Conservation (phyloP, 495 filamentous ascomycete species). For the Apiosordaria backusii region DNA sequence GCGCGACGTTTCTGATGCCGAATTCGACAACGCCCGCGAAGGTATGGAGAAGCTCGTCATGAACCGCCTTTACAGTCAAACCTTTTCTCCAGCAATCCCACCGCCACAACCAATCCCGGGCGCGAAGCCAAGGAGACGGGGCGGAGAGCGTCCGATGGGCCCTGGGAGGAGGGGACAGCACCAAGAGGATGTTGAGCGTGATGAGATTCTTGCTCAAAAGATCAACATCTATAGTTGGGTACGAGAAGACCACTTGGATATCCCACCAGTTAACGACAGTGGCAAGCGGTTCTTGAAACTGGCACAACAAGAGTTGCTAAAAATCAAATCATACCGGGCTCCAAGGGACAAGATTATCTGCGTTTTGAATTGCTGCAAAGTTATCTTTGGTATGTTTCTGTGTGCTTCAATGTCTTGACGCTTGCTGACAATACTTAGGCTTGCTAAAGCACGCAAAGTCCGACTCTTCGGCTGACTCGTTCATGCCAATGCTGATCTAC, state of each 20-base stretch:
- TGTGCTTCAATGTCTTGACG: background rate
- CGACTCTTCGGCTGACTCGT: slow-evolving; percentile 93
- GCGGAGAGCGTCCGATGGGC: slow-evolving; percentile 65
- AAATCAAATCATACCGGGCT: slow-evolving; percentile 93
- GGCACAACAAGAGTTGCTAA: slow-evolving; percentile 91
- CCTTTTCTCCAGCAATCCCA: slow-evolving; percentile 91
- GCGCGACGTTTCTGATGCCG: slow-evolving; percentile 90
- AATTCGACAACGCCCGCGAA: slow-evolving; percentile 97
- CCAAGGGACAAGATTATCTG: slow-evolving; percentile 98
- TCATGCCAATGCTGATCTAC: slow-evolving; percentile 93
- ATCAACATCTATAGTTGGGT: slow-evolving; percentile 97
- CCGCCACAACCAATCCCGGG: slow-evolving; percentile 69
- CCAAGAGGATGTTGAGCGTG: slow-evolving; percentile 96
- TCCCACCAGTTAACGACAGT: slow-evolving; percentile 76
- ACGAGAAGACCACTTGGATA: slow-evolving; percentile 89
- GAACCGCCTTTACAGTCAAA: slow-evolving; percentile 95
- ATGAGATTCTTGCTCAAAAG: slow-evolving; percentile 93
- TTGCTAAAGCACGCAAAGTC: slow-evolving; percentile 85
- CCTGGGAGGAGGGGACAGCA: slow-evolving; percentile 89
- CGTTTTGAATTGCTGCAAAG: slow-evolving; percentile 97
- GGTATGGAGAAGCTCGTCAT: slow-evolving; percentile 99
- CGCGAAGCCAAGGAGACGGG: slow-evolving; percentile 64
- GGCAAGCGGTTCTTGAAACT: slow-evolving; percentile 83
- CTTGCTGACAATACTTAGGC: slow-evolving; percentile 49
- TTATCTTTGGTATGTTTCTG: slow-evolving; percentile 78